Base-by-base conservation (phyloP, 2,329 filamentous ascomycete species). In the Dactylellina parvicollis region DNA sequence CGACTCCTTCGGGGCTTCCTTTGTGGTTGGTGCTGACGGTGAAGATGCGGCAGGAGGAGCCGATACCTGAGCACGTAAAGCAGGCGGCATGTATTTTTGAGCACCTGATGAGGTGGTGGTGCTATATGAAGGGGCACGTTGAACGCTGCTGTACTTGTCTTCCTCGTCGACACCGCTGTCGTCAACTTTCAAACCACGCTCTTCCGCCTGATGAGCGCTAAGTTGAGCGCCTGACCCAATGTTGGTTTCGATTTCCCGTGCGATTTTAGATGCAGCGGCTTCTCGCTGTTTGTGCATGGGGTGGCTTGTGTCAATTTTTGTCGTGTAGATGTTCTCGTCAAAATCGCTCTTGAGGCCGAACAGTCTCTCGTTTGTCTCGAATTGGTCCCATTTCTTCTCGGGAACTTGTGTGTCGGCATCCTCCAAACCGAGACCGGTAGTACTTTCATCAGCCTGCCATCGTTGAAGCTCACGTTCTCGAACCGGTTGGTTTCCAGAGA, bases 281-380 rank as follows among this genome's bases (percentile, higher is more conserved):
- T 90, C 85, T 75, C 89, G 87, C 80, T 92, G 88, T 75, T 87
- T 89, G 81, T 96, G 97, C 60, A 90, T 85, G 0, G 95, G 93
- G 77, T 96, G 89, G 75, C 82, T 90, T 78, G 89, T 92, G 81
- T 99, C 88, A 79, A 99, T 96, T 40, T 87, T 83, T 8, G 95
- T 99, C 1, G 95, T 99, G 82, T 99, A 99, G 44, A 95, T 88
- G 77, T 91, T 92, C 81, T 98, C 95, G 79, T 98, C 89, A 80
- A 98, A 99, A 78, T 92, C 92, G 57, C 90, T 95, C 81, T 88
- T 92, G 38, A 96, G 82, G 34, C 95, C 95, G 79, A 96, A 98
- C 28, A 92, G 87, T 64, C 88, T 86, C 81, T 96, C 91, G 79
- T 98, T 98, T 75, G 87, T 89, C 67, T 91, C 90, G 79, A 99